Base-by-base conservation (phyloP, 495 filamentous ascomycete genomes). In the Aspergillus panamensis region DNA sequence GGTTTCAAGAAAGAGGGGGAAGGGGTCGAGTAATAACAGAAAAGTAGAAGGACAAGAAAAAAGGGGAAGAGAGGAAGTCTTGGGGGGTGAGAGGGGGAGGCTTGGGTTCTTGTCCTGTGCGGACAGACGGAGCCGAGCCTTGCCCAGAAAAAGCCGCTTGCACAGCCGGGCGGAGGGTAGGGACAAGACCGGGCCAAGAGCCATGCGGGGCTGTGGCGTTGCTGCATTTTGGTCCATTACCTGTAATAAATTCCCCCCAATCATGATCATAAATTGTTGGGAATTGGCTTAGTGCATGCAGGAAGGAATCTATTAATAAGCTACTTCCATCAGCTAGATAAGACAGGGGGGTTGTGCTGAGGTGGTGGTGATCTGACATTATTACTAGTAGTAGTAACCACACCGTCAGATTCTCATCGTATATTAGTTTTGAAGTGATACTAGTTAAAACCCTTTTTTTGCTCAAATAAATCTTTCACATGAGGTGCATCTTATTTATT, bases 61-160 rank as follows among this genome's bases (percentile, higher is more conserved):
- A 66, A 59, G 62, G 54, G 55, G 48, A 50, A 56, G 51, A 53
- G 63, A 63, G 61, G 60, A 62, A 61, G 55, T 62, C 62, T 64
- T 62, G 66, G 69, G 25, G 59, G 61, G 64, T 63, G 60, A 64
- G 67, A 66, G 60, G 62, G 59, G 55, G 52, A 63, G 55, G 50
- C 58, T 60, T 57, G 63, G 60, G 54, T 53, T 60, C 60, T 61
- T 61, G 52, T 59, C 45, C 53, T 53, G 49, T 57, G 59, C 59
- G 53, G 59, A 57, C 59, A 44, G 31, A 47, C 55, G 39, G 66
- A 71, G 71, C 70, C 71, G 71, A 74, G 68, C 61, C 64, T 69
- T 73, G 73, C 72, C 73, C 64, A 76, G 72, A 72, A 67, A 71
- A 75, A 55, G 42, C 57, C 65, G 60, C 62, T 66, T 70, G 66